Evolutionary conservation across 257 asterid genomes (phyloP).

Genomic region (Lithospermum erythrorhizon): DNA sequence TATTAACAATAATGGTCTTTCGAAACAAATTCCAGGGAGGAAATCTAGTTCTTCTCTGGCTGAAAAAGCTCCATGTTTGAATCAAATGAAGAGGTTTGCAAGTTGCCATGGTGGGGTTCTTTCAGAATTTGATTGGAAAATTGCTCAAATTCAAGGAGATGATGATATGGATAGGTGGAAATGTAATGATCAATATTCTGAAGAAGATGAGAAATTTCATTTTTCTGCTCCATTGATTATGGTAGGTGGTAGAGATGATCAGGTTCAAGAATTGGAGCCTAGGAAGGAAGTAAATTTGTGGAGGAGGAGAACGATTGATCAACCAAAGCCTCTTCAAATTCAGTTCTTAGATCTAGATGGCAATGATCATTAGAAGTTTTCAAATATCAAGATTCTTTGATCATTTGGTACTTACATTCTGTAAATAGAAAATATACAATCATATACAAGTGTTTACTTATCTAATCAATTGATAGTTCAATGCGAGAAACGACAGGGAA

Average conservation of each 20-base stretch:
- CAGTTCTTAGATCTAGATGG: neutral
- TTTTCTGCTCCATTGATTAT: constrained; percentile 21
- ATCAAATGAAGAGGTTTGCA: constrained; percentile 26
- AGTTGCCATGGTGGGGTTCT: constrained; percentile 12
- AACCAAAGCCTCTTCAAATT: constrained; percentile 51
- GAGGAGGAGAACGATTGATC: constrained; percentile 74
- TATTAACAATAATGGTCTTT: neutral
- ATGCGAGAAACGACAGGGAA: too few relatives aligned
- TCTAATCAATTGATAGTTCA: too few relatives aligned
- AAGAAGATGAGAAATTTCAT: constrained; percentile 25
- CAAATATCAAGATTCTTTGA: too few relatives aligned
- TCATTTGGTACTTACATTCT: too few relatives aligned
- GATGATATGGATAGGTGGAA: constrained; percentile 2
- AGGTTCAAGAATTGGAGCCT: neutral
- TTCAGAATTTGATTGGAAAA: constrained; percentile 14
- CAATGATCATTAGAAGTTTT: neutral
- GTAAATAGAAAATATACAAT: too few relatives aligned
- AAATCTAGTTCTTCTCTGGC: constrained; percentile 23
- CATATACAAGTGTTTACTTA: too few relatives aligned
- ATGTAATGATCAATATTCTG: constrained; percentile 28
- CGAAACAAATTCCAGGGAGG: constrained; percentile 3
- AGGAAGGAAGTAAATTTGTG: constrained; percentile 79
- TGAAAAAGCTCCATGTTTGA: constrained; percentile 29
- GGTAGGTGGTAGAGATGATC: constrained; percentile 9
- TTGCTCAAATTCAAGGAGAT: constrained; percentile 19